Percentiles rank a stretch among this genome's conserved stretches.
Conservation (phyloP, 140 eudicot genomes). For the Bidens hawaiensis region DNA sequence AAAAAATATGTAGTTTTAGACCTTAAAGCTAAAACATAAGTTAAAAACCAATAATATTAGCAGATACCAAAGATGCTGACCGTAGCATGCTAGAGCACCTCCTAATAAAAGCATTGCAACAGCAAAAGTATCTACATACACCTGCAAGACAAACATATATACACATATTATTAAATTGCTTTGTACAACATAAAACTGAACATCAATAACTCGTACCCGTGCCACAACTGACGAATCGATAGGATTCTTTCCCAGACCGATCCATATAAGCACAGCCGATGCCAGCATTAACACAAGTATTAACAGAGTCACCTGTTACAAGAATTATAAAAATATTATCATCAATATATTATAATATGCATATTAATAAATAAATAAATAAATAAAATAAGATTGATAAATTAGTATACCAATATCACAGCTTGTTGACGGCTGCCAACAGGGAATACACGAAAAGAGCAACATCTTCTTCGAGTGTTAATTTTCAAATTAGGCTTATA, state of each 20-base stretch:
- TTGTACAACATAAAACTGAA: not conserved
- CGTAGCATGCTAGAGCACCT: conserved; percentile 84
- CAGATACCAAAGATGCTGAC: conserved; percentile 50
- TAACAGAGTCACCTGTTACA: conserved; percentile 62
- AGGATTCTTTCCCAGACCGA: conserved; percentile 82
- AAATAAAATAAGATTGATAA: not conserved
- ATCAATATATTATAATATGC: conserved; percentile 3
- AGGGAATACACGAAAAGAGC: conserved; percentile 45
- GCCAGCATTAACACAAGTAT: conserved; percentile 63
- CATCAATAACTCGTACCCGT: conserved; percentile 48
- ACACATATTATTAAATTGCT: not conserved
- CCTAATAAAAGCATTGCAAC: conserved; percentile 67
- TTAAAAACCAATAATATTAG: conserved; percentile 12
- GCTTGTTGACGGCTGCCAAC: conserved; percentile 89
- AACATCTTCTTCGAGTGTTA: conserved; percentile 47
- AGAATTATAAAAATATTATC: conserved; percentile 8
- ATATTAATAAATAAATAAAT: not conserved
- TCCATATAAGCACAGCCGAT: conserved; percentile 83
- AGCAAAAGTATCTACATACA: conserved; percentile 79
- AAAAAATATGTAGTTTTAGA: not conserved
- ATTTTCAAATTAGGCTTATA: conserved; percentile 32
- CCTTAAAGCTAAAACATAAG: not conserved
- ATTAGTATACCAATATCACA: conserved; percentile 88
- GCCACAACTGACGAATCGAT: conserved; percentile 72
- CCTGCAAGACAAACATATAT: conserved; percentile 45